phyloP scores from a whole-genome alignment of 306 rosid genomes.

The Crotalaria pallida region DNA sequence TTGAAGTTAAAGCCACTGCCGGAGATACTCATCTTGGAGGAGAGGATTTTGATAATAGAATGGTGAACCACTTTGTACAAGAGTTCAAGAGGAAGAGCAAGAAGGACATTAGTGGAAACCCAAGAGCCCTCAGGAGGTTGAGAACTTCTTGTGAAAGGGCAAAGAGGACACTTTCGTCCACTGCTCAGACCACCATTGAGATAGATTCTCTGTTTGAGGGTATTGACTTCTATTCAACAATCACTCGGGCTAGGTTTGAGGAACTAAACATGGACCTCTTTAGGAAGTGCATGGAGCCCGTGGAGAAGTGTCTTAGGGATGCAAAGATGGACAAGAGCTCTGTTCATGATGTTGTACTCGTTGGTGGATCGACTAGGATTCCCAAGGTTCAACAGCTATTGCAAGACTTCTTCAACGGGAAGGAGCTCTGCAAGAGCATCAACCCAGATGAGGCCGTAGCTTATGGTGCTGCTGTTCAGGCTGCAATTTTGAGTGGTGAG shows the following conservation, averaged over 20 bases:
- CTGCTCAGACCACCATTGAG: conserved; percentile 72
- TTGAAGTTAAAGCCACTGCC: conserved; percentile 73
- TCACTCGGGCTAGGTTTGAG: conserved; percentile 65
- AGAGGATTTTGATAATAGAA: conserved; percentile 64
- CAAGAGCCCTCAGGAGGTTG: conserved; percentile 54
- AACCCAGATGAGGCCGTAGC: conserved; percentile 80
- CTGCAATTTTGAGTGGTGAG: conserved; percentile 63
- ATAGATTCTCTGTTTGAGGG: conserved; percentile 59
- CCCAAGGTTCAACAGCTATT: conserved; percentile 65
- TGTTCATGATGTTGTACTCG: conserved; percentile 58
- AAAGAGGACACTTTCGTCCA: conserved; percentile 63
- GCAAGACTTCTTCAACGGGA: conserved; percentile 66
- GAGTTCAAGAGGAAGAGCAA: conserved; percentile 66
- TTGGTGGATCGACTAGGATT: conserved; percentile 71
- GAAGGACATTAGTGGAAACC: conserved; percentile 58
- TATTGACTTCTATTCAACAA: conserved; percentile 54
- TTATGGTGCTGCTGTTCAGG: conserved; percentile 72
- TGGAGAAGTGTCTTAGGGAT: conserved; percentile 64
- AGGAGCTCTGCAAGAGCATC: conserved; percentile 70
- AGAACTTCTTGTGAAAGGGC: conserved; percentile 70
- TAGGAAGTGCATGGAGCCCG: conserved; percentile 71
- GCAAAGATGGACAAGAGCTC: conserved; percentile 67
- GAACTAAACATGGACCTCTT: conserved; percentile 72
- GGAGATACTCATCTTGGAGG: conserved; percentile 79
- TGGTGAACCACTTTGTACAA: conserved; percentile 69